These are phyloP conservation scores for Volutella citrinella DNA, from an alignment of 2,329 filamentous ascomycete species.

Conservation along the genomic window DNA sequence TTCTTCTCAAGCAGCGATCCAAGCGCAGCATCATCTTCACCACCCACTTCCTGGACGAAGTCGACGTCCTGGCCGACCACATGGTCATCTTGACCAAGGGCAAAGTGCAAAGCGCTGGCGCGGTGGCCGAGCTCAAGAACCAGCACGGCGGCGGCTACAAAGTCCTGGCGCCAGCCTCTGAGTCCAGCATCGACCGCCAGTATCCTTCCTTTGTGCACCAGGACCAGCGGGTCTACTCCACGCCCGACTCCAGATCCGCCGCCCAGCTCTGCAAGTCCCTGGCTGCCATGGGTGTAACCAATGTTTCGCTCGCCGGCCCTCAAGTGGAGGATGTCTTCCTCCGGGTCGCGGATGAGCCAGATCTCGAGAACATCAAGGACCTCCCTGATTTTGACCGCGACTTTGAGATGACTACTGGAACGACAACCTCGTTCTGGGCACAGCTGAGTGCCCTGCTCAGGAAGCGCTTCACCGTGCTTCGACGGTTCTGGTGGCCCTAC, in stretches of 20 bases:
- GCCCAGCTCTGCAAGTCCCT: conserved; percentile 37
- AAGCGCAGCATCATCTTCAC: conserved; percentile 63
- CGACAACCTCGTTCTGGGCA: conserved; percentile 13
- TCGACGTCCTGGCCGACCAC: conserved; percentile 64
- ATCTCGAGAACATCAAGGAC: conserved; percentile 5
- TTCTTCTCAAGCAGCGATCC: conserved; percentile 61
- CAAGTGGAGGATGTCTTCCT: conserved; percentile 34
- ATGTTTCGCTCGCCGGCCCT: conserved; percentile 28
- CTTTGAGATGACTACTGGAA: conserved; percentile 10
- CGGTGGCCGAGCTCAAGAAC: conserved; percentile 62
- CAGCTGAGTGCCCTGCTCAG: conserved; percentile 70
- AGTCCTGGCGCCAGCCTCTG: conserved; percentile 40
- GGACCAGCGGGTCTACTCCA: conserved; percentile 55
- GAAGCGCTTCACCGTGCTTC: conserved; percentile 71
- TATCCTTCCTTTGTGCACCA: conserved; percentile 48
- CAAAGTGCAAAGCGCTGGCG: conserved; percentile 58
- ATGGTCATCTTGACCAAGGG: conserved; percentile 66
- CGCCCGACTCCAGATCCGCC: conserved; percentile 31
- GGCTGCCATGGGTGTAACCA: conserved; percentile 44
- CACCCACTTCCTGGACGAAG: conserved; percentile 70
- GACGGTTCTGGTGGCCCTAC: conserved; percentile 73
- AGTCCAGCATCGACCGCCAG: conserved; percentile 27
- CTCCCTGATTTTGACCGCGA: not conserved
- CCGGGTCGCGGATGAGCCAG: conserved; percentile 19
- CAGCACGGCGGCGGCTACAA: conserved; percentile 62